Conservation (phyloP, 116 monocot species). For the Zostera marina region DNA sequence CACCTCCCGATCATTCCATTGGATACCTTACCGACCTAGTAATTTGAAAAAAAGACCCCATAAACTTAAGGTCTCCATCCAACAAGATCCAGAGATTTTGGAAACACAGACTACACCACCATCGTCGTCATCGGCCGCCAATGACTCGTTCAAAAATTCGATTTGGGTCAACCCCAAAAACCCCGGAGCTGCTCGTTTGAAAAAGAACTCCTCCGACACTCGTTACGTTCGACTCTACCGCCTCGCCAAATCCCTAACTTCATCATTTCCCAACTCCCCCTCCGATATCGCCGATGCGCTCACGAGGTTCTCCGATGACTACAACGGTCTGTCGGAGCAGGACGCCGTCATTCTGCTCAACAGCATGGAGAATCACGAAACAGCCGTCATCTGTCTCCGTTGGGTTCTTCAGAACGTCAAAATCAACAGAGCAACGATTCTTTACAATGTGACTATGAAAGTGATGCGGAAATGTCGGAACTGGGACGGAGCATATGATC, state of each 20-base stretch:
- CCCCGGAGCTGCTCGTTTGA: constrained; percentile 14
- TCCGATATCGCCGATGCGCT: constrained; percentile 1
- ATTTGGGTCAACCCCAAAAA: constrained; percentile 47
- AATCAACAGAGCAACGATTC: constrained; percentile 26
- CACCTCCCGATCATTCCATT: constrained; percentile 4
- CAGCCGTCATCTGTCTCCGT: constrained; percentile 27
- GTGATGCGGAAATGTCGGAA: constrained; percentile 28
- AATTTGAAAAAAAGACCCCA: neutral
- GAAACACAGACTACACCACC: constrained; percentile 3
- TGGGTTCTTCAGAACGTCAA: constrained; percentile 43
- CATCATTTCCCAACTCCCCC: neutral
- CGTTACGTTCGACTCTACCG: constrained; percentile 26
- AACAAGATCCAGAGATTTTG: constrained; percentile 9
- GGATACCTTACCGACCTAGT: neutral
- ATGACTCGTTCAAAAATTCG: constrained; percentile 24
- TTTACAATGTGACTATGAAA: constrained; percentile 70
- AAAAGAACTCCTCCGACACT: constrained; percentile 23
- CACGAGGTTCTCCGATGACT: neutral
- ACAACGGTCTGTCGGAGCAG: constrained; percentile 8
- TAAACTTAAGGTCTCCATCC: constrained; percentile 6
- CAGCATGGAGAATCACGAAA: constrained; percentile 30
- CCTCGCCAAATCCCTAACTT: constrained; percentile 16
- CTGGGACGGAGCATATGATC: constrained; percentile 29
- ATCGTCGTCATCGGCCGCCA: neutral
- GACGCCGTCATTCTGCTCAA: constrained; percentile 34